Percentiles rank a stretch among this genome's conserved stretches.
phyloP scores from a whole-genome alignment of 2,329 filamentous ascomycete genomes.

The Whalleya microplaca region DNA sequence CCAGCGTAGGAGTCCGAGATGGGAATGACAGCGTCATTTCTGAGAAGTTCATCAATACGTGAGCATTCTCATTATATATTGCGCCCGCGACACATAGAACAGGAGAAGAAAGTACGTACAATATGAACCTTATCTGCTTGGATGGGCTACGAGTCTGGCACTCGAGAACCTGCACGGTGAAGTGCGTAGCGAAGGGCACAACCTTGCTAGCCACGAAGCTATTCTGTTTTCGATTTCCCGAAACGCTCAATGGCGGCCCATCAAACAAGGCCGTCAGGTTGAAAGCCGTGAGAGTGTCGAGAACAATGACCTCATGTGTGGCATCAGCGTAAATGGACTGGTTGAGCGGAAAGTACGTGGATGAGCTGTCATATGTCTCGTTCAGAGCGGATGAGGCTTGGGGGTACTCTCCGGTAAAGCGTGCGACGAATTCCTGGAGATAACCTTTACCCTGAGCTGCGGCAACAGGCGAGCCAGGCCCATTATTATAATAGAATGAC shows the following conservation, averaged over 20 bases:
- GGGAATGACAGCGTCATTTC: conserved; percentile 40
- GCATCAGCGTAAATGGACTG: conserved; percentile 48
- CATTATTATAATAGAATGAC: conserved; percentile 39
- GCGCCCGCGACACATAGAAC: neutral
- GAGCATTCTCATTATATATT: neutral
- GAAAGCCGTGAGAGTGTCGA: conserved; percentile 38
- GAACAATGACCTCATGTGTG: conserved; percentile 46
- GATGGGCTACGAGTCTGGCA: conserved; percentile 36
- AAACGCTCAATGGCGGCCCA: conserved; percentile 31
- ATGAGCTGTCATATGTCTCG: conserved; percentile 42
- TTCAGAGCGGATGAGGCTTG: conserved; percentile 35
- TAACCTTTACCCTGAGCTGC: conserved; percentile 39
- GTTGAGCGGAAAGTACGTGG: conserved; percentile 47
- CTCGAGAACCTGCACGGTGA: conserved; percentile 39
- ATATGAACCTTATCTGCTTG: conserved; percentile 39
- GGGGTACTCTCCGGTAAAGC: conserved; percentile 37
- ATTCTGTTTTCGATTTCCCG: conserved; percentile 27
- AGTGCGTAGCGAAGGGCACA: conserved; percentile 39
- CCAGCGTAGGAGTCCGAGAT: conserved; percentile 34
- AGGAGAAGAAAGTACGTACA: conserved; percentile 27
- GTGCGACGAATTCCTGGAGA: conserved; percentile 39
- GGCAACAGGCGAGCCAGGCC: conserved; percentile 39
- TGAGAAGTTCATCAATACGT: conserved; percentile 7
- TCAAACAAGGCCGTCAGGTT: conserved; percentile 38
- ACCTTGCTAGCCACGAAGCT: conserved; percentile 37